Evolutionary conservation across 768 basidiomycete species (phyloP), one percentile per base, ranked within the genome.

Genomic region (Leccinum aurantiacum): DNA sequence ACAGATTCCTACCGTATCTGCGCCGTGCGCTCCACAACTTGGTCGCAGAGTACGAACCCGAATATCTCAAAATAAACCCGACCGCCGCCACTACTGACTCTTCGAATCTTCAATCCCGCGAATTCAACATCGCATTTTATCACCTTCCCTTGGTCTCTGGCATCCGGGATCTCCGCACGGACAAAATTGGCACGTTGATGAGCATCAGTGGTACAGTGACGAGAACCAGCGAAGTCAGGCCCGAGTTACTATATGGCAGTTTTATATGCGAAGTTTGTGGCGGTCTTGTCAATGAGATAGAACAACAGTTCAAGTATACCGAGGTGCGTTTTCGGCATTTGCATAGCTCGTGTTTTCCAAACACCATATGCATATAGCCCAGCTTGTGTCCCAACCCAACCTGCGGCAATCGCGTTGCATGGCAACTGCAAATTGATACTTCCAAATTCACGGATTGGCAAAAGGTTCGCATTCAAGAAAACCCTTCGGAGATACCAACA

Each of bases 371-470:
- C 24, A 6, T 53, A 11, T 33, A 98, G 93, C 97, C 97, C 11
- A 86, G 85, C 54, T 78, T 98, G 47, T 99, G 97, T 71, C 97
- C 93, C 17, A 99, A 99, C 69, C 88, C 90, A 19, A 91, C 90
- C 1, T 99, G 97, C 69, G 90, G 91, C 31, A 98, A 98, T 74
- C 85, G 95, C 31, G 75, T 78, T 17, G 89, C 85, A 33, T 99
- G 95, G 95, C 88, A 95, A 69, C 84, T 99, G 46, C 92, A 95
- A 71, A 93, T 98, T 59, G 96, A 98, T 72, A 88, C 89, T 56
- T 95, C 93, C 29, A 95, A 93, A 73, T 99, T 99, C 72, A 92
- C 93, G 1, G 97, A 99, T 72, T 98, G 97, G 97, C 97, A 99
- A 74, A 98, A 98, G 74, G 95, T 98, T 52, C 88, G 97, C 48